These are phyloP conservation scores for Leptomonas pyrrhocoris DNA, from an alignment of 208 protist species.

Conservation along the genomic window DNA sequence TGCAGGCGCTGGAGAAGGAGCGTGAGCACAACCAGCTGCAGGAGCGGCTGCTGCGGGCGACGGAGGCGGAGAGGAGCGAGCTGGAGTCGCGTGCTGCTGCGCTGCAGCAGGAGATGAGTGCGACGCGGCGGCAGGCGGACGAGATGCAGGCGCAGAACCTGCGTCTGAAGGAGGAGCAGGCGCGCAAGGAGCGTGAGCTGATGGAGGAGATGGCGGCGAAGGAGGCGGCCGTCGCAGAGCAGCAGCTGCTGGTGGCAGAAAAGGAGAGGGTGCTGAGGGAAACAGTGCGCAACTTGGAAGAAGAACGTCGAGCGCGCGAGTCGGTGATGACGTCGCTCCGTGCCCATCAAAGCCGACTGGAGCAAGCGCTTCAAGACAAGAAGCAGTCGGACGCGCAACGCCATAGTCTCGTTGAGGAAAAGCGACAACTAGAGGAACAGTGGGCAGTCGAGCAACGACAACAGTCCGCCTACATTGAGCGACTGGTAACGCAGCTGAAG, in stretches of 20 bases:
- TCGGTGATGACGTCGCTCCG: not conserved
- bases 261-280: not conserved
- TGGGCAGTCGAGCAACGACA: not conserved
- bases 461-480: constrained; percentile 6
- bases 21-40: constrained; percentile 49
- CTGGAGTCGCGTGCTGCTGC: constrained; percentile 20
- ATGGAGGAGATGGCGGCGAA: constrained; percentile 27
- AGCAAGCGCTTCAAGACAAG: not conserved
- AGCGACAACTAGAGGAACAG: not conserved
- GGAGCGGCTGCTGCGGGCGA: constrained; percentile 49
- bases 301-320: not conserved
- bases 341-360: not conserved
- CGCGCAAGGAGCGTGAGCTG: constrained; percentile 28
- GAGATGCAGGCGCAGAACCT: constrained; percentile 31
- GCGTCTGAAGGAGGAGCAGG: constrained; percentile 36
- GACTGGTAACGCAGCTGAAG: not conserved
- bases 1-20: constrained; percentile 61
- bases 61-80: constrained; percentile 45
- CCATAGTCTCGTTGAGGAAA: not conserved
- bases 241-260: not conserved
- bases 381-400: constrained; percentile 3
- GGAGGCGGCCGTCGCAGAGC: constrained; percentile 20
- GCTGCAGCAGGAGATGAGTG: constrained; percentile 32
- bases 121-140: constrained; percentile 33
- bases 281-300: not conserved